Base-by-base conservation (phyloP, 495 filamentous ascomycete genomes). In the Podospora pseudocomata region DNA sequence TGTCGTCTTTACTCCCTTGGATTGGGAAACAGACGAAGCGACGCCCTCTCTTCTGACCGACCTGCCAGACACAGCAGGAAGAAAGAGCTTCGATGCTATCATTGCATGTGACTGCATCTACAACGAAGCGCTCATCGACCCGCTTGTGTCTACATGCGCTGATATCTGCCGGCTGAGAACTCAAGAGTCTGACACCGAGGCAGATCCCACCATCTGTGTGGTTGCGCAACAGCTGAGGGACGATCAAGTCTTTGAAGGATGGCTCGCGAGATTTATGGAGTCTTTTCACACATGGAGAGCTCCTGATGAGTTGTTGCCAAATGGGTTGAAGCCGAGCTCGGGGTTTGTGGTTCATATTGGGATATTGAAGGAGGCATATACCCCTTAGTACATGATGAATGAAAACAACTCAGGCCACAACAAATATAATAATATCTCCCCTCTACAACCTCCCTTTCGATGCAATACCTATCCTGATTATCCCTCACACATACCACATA, bases 71-170 rank as follows among this genome's bases (percentile, higher is more conserved):
- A 2, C 64, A 69, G 0, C 67, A 66, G 7, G n/a, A 20, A 39
- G 34, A 18, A 67, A 68, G 28, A 78, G 77, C 68, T 85, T 90
- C 66, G 89, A 92, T 68, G 80, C 85, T 2, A 82, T 97, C 4
- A 76, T 94, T 20, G 92, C 93, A 5, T 96, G 92, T 77, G 92
- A 96, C 74, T 96, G 92, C 72, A 89, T 97, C 76, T 96, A 95
- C 80, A 93, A 94, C 75, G 92, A 97, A 70, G 84, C 89, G 5
- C 85, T 99, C 3, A 87, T 97, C 18, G 80, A 86, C 44, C 92
- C 93, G 1, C 86, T 97, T 20, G 90, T 97, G n/a, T 82, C 88
- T 62, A 91, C 92, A 0, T 97, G 93, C 78, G 86, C 84, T n/a
- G 91, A 94, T 66, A 81, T 87, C 28, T 96, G 94, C 79, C 77